phyloP scores from a whole-genome alignment of 495 filamentous ascomycete species.

The Neurospora sp. region DNA sequence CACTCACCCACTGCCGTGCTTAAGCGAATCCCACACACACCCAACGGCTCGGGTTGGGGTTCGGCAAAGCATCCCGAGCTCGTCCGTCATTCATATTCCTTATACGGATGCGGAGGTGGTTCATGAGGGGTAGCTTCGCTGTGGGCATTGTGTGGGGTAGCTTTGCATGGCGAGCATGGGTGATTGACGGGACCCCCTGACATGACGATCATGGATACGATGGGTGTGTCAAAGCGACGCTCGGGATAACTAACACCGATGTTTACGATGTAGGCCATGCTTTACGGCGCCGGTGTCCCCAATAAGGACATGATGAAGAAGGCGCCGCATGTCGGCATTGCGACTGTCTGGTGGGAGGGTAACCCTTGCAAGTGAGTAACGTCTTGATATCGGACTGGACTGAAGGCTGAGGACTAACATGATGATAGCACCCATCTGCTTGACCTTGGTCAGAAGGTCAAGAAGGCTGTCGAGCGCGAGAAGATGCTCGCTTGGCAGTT shows the following conservation, averaged over 20 bases:
- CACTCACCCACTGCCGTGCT: background rate
- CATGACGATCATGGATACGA: background rate
- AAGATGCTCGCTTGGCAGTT: slow-evolving; percentile 89
- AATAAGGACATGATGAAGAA: slow-evolving; percentile 78
- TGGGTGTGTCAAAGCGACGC: background rate
- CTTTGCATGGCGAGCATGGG: background rate
- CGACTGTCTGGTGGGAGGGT: slow-evolving; percentile 96
- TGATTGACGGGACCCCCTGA: background rate
- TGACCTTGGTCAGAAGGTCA: slow-evolving; percentile 83
- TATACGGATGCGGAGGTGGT: background rate
- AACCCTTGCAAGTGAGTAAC: slow-evolving; percentile 62
- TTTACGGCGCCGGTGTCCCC: slow-evolving; percentile 87
- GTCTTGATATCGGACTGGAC: background rate
- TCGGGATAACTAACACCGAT: slow-evolving; percentile 1
- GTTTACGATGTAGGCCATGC: slow-evolving; percentile 60
- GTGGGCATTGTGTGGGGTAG: background rate
- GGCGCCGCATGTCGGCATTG: slow-evolving; percentile 78
- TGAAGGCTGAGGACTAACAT: slow-evolving; percentile 4
- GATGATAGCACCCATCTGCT: slow-evolving; percentile 47
- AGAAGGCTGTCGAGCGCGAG: slow-evolving; percentile 67
- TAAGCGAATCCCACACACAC: background rate
- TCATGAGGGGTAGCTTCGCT: background rate
- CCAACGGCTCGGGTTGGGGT: background rate
- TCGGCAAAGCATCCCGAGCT: background rate
- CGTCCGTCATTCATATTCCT: background rate